Evolutionary conservation across 345 rosid species (phyloP).

Genomic region (Eutrema yunnanense): DNA sequence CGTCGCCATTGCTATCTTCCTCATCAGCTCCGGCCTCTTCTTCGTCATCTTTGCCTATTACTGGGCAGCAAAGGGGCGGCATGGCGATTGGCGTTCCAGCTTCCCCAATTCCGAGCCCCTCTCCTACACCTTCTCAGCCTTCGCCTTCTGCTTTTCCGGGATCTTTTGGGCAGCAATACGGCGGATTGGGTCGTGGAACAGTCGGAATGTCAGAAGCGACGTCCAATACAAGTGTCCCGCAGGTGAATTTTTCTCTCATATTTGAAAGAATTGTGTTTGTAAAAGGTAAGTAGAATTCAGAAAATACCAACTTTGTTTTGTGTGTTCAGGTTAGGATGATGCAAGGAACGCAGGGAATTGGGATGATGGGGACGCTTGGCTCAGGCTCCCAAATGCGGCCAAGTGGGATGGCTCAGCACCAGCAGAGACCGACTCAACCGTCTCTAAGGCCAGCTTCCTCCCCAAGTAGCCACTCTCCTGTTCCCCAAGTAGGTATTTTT

Average conservation of each 20-base stretch:
- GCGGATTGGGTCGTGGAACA: slow-evolving; percentile 47
- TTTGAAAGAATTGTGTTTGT: not conserved
- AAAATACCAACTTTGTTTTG: not conserved
- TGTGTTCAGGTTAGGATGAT: slow-evolving; percentile 46
- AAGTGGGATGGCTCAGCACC: slow-evolving; percentile 67
- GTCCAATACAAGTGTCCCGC: slow-evolving; percentile 41
- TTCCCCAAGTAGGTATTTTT: slow-evolving; percentile 52
- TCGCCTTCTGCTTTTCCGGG: slow-evolving; percentile 51
- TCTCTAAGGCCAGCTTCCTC: slow-evolving; percentile 54
- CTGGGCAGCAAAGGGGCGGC: slow-evolving; percentile 47
- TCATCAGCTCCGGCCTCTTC: slow-evolving; percentile 35
- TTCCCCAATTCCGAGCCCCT: slow-evolving; percentile 34
- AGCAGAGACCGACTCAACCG: slow-evolving; percentile 69
- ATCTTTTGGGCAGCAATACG: slow-evolving; percentile 60
- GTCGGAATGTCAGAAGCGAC: slow-evolving; percentile 43
- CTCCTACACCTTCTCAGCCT: slow-evolving; percentile 43
- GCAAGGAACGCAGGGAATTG: slow-evolving; percentile 65
- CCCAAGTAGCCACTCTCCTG: slow-evolving; percentile 46
- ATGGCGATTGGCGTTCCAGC: slow-evolving; percentile 73
- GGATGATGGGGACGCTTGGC: slow-evolving; percentile 59
- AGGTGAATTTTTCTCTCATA: slow-evolving; percentile 30
- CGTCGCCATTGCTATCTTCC: slow-evolving; percentile 30
- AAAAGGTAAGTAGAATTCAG: not conserved
- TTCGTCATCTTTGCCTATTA: slow-evolving; percentile 31
- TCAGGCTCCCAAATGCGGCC: slow-evolving; percentile 66